These are phyloP conservation scores for Periglandula ipomoeae DNA, from an alignment of 2,329 filamentous ascomycete genomes.

Conservation along the genomic window DNA sequence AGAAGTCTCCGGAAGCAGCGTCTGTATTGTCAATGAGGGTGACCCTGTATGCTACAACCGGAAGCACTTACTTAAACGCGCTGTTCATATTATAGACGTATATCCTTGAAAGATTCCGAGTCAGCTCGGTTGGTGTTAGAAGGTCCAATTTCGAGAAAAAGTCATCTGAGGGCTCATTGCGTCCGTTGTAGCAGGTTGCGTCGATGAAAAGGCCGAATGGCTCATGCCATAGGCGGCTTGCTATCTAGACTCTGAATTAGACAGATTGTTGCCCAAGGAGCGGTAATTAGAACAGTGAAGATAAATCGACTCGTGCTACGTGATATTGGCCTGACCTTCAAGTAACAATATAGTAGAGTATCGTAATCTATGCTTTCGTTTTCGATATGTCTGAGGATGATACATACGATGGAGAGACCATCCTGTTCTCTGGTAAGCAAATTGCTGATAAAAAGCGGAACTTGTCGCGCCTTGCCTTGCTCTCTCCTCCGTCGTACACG, in stretches of 20 bases:
- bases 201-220: constrained; percentile 60
- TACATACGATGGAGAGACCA: constrained; percentile 58
- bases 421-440: constrained; percentile 35
- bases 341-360: constrained; percentile 56
- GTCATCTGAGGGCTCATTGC: constrained; percentile 56
- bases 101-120: constrained; percentile 48
- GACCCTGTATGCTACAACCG: too few relatives aligned
- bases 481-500: constrained; percentile 63
- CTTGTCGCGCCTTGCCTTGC: constrained; percentile 37
- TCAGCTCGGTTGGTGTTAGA: constrained; percentile 52
- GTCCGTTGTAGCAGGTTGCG: constrained; percentile 61
- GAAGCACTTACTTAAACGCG: constrained; percentile 43
- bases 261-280: not conserved
- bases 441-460: not conserved
- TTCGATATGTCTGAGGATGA: constrained; percentile 60
- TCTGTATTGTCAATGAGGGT: constrained; percentile 12
- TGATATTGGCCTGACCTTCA: constrained; percentile 40
- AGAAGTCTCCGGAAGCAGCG: constrained; percentile 58
- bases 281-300: not conserved
- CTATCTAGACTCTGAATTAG: constrained; percentile 37
- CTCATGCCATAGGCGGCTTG: constrained; percentile 60
- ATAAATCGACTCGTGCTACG: not conserved
- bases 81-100: constrained; percentile 71
- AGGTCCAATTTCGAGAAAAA: constrained; percentile 55
- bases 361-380: constrained; percentile 57